Evolutionary conservation across 352 stramenopile species (phyloP).

Genomic region (Phytophthora rubi): DNA sequence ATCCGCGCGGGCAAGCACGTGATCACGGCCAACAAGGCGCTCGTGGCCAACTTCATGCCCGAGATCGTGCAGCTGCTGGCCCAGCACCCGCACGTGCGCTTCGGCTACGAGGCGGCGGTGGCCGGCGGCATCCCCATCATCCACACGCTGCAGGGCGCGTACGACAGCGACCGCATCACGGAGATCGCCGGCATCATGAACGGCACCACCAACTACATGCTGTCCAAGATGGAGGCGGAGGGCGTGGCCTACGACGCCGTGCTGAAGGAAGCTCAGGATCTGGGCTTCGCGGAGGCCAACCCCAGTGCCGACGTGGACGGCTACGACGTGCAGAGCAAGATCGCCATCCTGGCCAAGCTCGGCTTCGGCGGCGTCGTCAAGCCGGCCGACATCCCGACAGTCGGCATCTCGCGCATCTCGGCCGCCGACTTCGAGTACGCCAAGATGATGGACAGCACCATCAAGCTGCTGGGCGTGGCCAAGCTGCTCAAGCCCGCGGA

Average conservation of each 20-base stretch:
- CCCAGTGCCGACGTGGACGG: conserved; percentile 96
- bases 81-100: conserved; percentile 79
- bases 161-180: conserved; percentile 92
- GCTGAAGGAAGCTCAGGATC: conserved; percentile 93
- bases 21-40: conserved; percentile 97
- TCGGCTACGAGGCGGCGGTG: conserved; percentile 96
- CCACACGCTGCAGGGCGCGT: conserved; percentile 93
- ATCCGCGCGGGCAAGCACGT: conserved; percentile 94
- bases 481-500: conserved; percentile 83
- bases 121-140: conserved; percentile 98
- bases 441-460: conserved; percentile 95
- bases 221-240: conserved; percentile 97
- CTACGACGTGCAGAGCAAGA: conserved; percentile 96
- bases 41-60: conserved; percentile 94
- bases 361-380: conserved; percentile 93
- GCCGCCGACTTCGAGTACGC: conserved; percentile 96
- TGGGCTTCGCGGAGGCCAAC: conserved; percentile 95
- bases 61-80: conserved; percentile 90
- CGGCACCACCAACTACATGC: conserved; percentile 98
- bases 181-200: conserved; percentile 97
- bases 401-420: conserved; percentile 93
- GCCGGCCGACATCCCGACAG: conserved; percentile 89
- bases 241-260: conserved; percentile 92
- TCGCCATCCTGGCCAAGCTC: conserved; percentile 95
- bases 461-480: conserved; percentile 94